Conservation (phyloP, 2,329 filamentous ascomycete genomes). For the Fusarium bulbicola region DNA sequence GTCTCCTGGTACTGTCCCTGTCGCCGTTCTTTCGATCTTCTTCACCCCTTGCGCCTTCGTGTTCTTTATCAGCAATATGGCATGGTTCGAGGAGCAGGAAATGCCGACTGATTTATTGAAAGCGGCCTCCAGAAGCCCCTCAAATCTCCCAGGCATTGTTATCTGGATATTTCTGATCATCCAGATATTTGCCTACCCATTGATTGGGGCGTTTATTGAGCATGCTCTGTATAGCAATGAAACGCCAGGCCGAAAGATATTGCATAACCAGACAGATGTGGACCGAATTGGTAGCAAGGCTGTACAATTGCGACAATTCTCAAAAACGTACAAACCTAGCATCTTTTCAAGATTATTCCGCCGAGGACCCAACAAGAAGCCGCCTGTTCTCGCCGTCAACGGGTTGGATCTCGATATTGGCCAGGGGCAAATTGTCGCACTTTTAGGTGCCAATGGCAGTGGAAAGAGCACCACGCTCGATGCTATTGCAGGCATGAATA, state of each 20-base stretch:
- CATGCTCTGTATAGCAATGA: slow-evolving; percentile 78
- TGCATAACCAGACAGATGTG: slow-evolving; percentile 46
- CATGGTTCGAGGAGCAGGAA: slow-evolving; percentile 75
- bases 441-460: slow-evolving; percentile 89
- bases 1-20: slow-evolving; percentile 68
- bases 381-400: slow-evolving; percentile 81
- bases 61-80: slow-evolving; percentile 79
- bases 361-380: slow-evolving; percentile 53
- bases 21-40: slow-evolving; percentile 75
- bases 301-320: slow-evolving; percentile 76
- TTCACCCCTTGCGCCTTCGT: slow-evolving; percentile 92
- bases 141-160: slow-evolving; percentile 75
- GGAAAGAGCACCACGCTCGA: slow-evolving; percentile 93
- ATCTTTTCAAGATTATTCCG: slow-evolving; percentile 65
- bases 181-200: slow-evolving; percentile 80
- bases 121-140: slow-evolving; percentile 71
- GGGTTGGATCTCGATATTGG: slow-evolving; percentile 75
- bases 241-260: slow-evolving; percentile 66
- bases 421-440: slow-evolving; percentile 83
- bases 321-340: slow-evolving; percentile 79
- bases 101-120: slow-evolving; percentile 68
- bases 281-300: slow-evolving; percentile 55
- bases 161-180: slow-evolving; percentile 81
- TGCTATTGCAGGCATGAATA: slow-evolving; percentile 84
- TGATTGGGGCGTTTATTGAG: slow-evolving; percentile 80